Percentiles rank a stretch among this genome's conserved stretches.
These are phyloP conservation scores for Wickerhamomyces sp. DNA, from an alignment of 1,139 yeast genomes.

Conservation along the genomic window DNA sequence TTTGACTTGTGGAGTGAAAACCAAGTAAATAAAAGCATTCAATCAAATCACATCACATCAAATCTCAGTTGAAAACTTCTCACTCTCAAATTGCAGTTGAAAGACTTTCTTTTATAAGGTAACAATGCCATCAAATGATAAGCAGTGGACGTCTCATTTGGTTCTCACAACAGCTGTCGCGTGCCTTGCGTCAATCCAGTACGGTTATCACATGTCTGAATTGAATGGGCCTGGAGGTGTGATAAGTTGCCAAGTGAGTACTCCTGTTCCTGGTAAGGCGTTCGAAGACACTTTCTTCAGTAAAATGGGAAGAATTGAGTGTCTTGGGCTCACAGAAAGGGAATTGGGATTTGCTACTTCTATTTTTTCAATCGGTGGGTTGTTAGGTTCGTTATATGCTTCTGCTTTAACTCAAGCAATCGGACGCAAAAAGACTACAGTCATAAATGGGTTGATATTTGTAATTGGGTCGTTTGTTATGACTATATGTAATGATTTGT, in stretches of 20 bases:
- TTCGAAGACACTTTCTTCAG: slow-evolving; percentile 25
- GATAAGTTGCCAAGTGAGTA: slow-evolving; percentile 42
- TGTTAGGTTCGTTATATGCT: slow-evolving; percentile 70
- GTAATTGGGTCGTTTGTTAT: slow-evolving; percentile 66
- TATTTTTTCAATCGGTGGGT: slow-evolving; percentile 81
- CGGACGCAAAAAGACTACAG: slow-evolving; percentile 61
- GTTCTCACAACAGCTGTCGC: slow-evolving; percentile 38
- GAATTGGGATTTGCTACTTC: slow-evolving; percentile 82
- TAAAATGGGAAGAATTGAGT: slow-evolving; percentile 30
- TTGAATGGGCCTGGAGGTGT: slow-evolving; percentile 76
- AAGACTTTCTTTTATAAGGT: too few species aligned
- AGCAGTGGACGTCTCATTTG: slow-evolving; percentile 15
- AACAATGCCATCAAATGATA: background rate
- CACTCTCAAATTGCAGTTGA: too few species aligned
- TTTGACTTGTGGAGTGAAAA: background rate
- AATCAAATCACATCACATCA: background rate
- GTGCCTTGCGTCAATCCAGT: slow-evolving; percentile 75
- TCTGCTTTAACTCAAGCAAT: slow-evolving; percentile 62
- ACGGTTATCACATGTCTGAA: slow-evolving; percentile 88
- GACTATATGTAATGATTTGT: slow-evolving; percentile 44
- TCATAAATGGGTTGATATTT: slow-evolving; percentile 53
- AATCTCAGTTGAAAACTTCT: too few species aligned
- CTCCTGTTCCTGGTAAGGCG: slow-evolving; percentile 24
- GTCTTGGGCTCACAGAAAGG: slow-evolving; percentile 59
- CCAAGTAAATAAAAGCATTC: background rate